phyloP scores from a whole-genome alignment of 305 asterid species.

The Fraxinus angustifolia region DNA sequence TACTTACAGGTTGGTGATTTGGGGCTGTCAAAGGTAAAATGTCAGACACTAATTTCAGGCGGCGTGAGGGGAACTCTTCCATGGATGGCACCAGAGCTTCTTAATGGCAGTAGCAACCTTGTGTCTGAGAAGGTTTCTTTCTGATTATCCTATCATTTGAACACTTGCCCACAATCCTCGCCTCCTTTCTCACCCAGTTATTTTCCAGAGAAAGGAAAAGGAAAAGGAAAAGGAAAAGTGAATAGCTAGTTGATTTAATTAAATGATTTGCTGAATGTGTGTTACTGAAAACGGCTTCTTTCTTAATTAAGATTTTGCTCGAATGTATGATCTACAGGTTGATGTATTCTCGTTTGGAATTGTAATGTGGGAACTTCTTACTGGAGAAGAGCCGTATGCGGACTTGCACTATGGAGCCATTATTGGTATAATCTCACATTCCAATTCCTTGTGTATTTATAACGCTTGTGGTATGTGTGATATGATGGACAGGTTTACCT shows the following conservation, averaged over 20 bases:
- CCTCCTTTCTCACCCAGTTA: not conserved
- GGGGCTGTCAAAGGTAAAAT: conserved; percentile 81
- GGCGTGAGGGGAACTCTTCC: conserved; percentile 96
- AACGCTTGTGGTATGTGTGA: not conserved
- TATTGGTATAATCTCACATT: conserved; percentile 51
- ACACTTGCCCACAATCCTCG: not conserved
- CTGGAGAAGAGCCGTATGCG: conserved; percentile 93
- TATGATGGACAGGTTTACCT: not conserved
- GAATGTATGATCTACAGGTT: conserved; percentile 43
- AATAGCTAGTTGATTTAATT: not conserved
- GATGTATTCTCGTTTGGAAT: conserved; percentile 93
- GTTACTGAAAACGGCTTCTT: not conserved
- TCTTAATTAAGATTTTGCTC: conserved; percentile 1
- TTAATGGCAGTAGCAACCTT: conserved; percentile 77
- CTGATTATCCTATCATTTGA: not conserved
- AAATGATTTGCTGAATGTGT: not conserved
- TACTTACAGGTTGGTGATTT: conserved; percentile 74
- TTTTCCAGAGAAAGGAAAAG: not conserved
- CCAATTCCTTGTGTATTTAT: not conserved
- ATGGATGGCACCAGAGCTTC: conserved; percentile 96
- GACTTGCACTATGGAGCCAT: conserved; percentile 96
- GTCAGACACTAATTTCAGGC: conserved; percentile 74
- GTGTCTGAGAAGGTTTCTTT: conserved; percentile 73
- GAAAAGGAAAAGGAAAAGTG: not conserved
- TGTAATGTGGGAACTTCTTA: conserved; percentile 96